Conservation (phyloP, 371 early-diverging fungal species). For the Coemansia sp. region DNA sequence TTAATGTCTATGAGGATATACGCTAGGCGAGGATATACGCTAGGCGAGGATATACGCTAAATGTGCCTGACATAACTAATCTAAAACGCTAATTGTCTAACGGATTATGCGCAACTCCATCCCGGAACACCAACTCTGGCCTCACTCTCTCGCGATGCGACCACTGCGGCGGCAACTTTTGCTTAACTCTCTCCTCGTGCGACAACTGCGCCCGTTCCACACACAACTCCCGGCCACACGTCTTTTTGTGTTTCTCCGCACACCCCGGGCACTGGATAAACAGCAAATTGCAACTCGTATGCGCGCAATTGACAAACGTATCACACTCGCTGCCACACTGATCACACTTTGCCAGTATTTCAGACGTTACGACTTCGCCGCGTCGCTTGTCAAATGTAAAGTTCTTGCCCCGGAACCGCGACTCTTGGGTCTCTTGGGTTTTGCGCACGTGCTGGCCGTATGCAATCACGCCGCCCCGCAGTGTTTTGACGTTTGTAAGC, state of each 20-base stretch:
- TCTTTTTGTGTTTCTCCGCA: slow-evolving; percentile 57
- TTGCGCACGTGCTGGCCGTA: slow-evolving; percentile 60
- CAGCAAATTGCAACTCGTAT: slow-evolving; percentile 65
- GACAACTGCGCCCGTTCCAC: slow-evolving; percentile 51
- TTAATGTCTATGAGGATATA: no score
- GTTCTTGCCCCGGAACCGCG: slow-evolving; percentile 70
- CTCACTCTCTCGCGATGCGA: slow-evolving; percentile 41
- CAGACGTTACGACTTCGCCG: slow-evolving; percentile 69
- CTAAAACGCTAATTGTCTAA: no score
- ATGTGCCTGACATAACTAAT: no score
- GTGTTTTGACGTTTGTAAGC: slow-evolving; percentile 66
- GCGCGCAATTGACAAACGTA: slow-evolving; percentile 65
- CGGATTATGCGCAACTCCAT: slow-evolving; percentile 27
- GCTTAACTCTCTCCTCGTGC: slow-evolving; percentile 35
- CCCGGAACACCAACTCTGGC: slow-evolving; percentile 41
- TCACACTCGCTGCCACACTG: slow-evolving; percentile 72
- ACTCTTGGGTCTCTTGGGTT: neutral
- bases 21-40: no score
- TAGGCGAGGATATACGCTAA: no score
- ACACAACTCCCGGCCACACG: slow-evolving; percentile 66
- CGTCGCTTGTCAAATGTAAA: slow-evolving; percentile 78
- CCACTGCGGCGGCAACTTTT: slow-evolving; percentile 37
- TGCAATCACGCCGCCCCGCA: slow-evolving; percentile 76
- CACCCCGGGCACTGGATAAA: slow-evolving; percentile 71
- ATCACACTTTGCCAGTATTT: slow-evolving; percentile 65